Conservation (phyloP, 1,139 yeast genomes). For the Kurtzmaniella quercitrusa region DNA sequence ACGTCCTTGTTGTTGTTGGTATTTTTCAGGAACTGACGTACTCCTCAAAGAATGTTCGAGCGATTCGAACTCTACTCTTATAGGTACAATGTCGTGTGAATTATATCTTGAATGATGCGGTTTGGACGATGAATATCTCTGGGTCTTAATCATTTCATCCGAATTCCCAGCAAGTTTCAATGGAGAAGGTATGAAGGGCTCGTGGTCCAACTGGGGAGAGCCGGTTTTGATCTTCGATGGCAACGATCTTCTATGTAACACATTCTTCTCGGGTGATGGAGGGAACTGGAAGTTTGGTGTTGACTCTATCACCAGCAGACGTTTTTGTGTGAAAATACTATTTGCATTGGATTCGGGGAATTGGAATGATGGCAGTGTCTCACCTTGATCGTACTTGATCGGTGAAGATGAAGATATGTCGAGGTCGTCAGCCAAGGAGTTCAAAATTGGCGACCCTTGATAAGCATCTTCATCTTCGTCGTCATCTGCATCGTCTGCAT, state of each 20-base stretch:
- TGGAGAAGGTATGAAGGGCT: conserved; percentile 43
- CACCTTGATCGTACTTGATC: not conserved
- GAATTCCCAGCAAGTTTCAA: conserved; percentile 28
- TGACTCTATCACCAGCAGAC: not conserved
- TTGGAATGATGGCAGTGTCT: not conserved
- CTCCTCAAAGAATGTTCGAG: conserved; percentile 18
- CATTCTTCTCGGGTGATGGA: not conserved
- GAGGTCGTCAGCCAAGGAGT: conserved; percentile 6
- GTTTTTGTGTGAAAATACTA: conserved; percentile 1
- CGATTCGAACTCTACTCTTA: conserved; percentile 43
- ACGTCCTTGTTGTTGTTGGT: conserved; percentile 4
- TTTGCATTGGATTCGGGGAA: conserved; percentile 9
- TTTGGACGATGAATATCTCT: conserved; percentile 27
- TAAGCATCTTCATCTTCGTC: conserved; percentile 2
- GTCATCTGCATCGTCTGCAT: conserved; percentile 1
- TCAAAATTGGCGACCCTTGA: conserved; percentile 1
- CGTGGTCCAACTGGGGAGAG: conserved; percentile 18
- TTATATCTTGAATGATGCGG: conserved; percentile 40
- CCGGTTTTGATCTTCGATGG: conserved; percentile 25
- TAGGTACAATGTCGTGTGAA: conserved; percentile 44
- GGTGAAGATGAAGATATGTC: conserved; percentile 7
- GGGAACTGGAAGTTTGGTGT: conserved; percentile 5
- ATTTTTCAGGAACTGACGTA: conserved; percentile 29
- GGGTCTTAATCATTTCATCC: conserved; percentile 12
- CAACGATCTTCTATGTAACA: conserved; percentile 26